Evolutionary conservation across 1,139 yeast species (phyloP), one percentile per base, ranked within the genome.

Genomic region (Hemisphaericaspora subhashii): DNA sequence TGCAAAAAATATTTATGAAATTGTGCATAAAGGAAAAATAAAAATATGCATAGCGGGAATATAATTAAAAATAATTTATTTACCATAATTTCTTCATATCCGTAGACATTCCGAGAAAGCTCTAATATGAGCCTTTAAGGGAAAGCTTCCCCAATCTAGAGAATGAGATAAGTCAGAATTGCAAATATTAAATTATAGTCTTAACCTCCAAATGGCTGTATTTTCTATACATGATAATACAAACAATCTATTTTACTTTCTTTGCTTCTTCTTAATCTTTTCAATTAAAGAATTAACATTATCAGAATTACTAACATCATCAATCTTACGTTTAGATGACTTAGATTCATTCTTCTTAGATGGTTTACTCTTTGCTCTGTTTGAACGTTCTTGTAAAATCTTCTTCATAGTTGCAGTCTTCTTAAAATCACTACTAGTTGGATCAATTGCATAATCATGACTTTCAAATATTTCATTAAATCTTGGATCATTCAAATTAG

Each of bases 361-460:
- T 43, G 51, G 53, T 38, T 46, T 50, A 26, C 44, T 15, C 37
- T 20, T 40, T 45, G 58, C 58, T 55, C 94, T 76, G 55, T 78
- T 79, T 25, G 83, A 74, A 50, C 95, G 77, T 59, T 88, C 94
- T 36, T 79, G 73, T 63, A 89, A 65, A 37, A 92, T 78, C 60
- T 83, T 75, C 57, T 83, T 83, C 96, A 90, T 89, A 17, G 94
- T 88, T 28, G 80, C 69, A 1, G 98, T 89, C 65, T 84, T 81
- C 67, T 86, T 89, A 70, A 79, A 92, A 57, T 87, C 96, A 14
- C 95, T 85, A 52, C 77, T 81, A 13, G 95, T 83, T 15, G 96
- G 92, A 60, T 86, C 95, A 53, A 92, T 88, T 8, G 97, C 96
- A 64, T 81, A 94, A 42, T 86, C 95, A 49, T 87, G 96, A 48